These are phyloP conservation scores for Leccinum disarticulatum DNA, from an alignment of 768 basidiomycete genomes.

Conservation along the genomic window DNA sequence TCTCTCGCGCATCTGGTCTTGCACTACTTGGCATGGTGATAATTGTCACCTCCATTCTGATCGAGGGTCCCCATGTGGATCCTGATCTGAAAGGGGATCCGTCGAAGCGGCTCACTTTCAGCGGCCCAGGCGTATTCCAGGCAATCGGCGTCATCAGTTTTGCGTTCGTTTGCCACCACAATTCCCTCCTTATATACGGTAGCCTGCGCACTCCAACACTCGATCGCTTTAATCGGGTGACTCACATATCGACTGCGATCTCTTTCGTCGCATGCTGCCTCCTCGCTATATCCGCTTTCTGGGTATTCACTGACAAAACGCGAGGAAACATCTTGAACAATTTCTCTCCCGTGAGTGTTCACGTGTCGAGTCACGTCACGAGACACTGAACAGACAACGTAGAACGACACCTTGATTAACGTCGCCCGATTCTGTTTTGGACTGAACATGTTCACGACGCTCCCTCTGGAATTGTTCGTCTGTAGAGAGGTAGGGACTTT, in stretches of 20 bases:
- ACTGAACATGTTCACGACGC: slow-evolving; percentile 96
- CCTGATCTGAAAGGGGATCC: slow-evolving; percentile 77
- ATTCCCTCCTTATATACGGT: slow-evolving; percentile 94
- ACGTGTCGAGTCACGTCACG: background rate
- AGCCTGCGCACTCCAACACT: slow-evolving; percentile 90
- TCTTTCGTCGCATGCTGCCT: slow-evolving; percentile 84
- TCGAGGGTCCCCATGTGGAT: slow-evolving; percentile 77
- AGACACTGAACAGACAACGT: slow-evolving; percentile 8
- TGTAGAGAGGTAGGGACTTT: slow-evolving; percentile 76
- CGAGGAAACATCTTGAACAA: slow-evolving; percentile 98
- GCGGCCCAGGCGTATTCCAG: slow-evolving; percentile 83
- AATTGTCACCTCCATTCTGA: slow-evolving; percentile 82
- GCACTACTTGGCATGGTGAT: slow-evolving; percentile 92
- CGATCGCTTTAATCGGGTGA: slow-evolving; percentile 90
- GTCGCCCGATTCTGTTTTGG: slow-evolving; percentile 93
- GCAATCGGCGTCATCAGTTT: slow-evolving; percentile 98
- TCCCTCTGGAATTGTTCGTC: slow-evolving; percentile 94
- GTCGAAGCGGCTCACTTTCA: slow-evolving; percentile 67
- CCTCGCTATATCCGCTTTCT: slow-evolving; percentile 82
- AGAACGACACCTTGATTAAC: slow-evolving; percentile 90
- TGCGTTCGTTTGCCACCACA: slow-evolving; percentile 97
- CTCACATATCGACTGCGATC: slow-evolving; percentile 84
- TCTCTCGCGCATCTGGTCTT: slow-evolving; percentile 87
- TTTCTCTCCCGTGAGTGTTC: slow-evolving; percentile 63
- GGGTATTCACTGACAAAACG: slow-evolving; percentile 88